Evolutionary conservation across 2,329 filamentous ascomycete genomes (phyloP), one percentile per base, ranked within the genome.

Genomic region (Myriosclerotinia curreyana): DNA sequence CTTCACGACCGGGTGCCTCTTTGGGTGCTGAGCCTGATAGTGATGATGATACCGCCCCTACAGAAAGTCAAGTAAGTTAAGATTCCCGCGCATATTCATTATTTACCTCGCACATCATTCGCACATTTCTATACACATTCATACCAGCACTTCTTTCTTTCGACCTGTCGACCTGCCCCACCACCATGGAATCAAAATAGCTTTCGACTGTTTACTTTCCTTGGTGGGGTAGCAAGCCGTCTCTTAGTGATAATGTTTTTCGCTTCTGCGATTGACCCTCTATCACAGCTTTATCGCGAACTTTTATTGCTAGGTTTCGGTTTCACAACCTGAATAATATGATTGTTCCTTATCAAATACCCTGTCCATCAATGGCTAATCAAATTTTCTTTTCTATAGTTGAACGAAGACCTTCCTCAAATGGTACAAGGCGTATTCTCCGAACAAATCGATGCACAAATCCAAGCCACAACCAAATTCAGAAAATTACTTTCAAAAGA

Each of bases 381-480:
- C 44, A 28, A 59, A 34, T 71, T 51, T 48, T 64, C 31, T 46
- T 22, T 62, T 65, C 34, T 55, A 55, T 76, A 99, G 95, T 84
- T 99, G 77, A 96, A 95, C 77, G 93, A 97, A 79, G 95, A 99
- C 77, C 92, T 99, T 72, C 95, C 95, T 73, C 88, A 95, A 81
- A 99, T 99, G 95, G 95, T 98, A 68, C 85, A 90, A 75, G 95
- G 95, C 68, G 95, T 99, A 75, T 98, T 99, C 81, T 99, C 95
- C 69, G 94, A 99, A 70, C 92, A 98, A 80, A 97, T 99, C 79
- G 95, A 99, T 76, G 86, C 90, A 72, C 95, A 99, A 80, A 99
- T 99, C 73, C 88, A 94, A 79, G 92, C 94, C 65, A 99, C 95
- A 36, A 99, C 95, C 72, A 97, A 96, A 79, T 99, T 99, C 84